Evolutionary conservation across 2,329 filamentous ascomycete genomes (phyloP), one percentile per base, ranked within the genome.

Genomic region (Penicillium fuscoglaucum): DNA sequence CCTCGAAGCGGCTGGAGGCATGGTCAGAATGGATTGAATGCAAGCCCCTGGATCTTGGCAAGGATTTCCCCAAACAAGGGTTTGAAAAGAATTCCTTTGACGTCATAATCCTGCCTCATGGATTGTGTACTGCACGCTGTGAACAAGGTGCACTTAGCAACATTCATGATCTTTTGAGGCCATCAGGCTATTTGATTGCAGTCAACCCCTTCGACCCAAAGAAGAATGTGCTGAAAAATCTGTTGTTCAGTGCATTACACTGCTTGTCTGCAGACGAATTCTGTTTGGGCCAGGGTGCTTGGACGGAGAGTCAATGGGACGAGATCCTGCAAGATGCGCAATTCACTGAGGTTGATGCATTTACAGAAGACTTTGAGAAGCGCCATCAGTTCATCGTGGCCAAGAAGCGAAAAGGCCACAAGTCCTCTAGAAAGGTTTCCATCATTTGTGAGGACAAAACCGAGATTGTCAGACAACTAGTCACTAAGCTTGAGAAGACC

Each of bases 171-270:
- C 44, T 70, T 2, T 50, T 70, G 1, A 62, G 52, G 9, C 53
- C 60, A 17, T 58, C 49, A 10, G 66, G 68, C 4, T 51, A 60
- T 26, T 40, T 70, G 17, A 43, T 70, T 4, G 40, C 65, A 6
- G 17, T 65, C 4, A 57, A 64, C 12, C 47, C 58, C 13, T 43
- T 62, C 2, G 13, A 44, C 9, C 44, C 51, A 1, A 37, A 44
- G 19, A 41, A 58, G n/a, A 55, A 54, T 28, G 43, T 62, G 1
- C 6, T 59, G 10, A 57, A 61, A 21, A 47, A 43, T 13, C 19
- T 65, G 1, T 47, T 68, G 9, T 58, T 58, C 6, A 49, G 51
- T 29, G 39, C 53, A 31, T 40, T 63, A 15, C 52, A 60, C 17
- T 53, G 45, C 26, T 55, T 62, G 43, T 57, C 58, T 0, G 28